Evolutionary conservation across 2,329 filamentous ascomycete species (phyloP).

Genomic region (Cyphellophora attinorum): DNA sequence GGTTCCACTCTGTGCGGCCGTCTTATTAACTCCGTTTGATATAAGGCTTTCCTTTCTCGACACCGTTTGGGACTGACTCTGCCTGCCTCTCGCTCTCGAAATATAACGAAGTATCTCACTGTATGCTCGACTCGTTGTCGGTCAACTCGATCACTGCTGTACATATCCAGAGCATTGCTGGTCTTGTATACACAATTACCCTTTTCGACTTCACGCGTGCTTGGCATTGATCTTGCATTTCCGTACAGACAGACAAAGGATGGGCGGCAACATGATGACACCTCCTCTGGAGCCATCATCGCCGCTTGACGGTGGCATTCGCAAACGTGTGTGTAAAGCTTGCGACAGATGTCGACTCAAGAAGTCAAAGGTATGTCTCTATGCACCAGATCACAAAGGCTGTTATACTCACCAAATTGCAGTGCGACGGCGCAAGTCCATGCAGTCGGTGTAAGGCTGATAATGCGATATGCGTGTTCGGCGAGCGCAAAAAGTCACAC

Average conservation of each 20-base stretch:
- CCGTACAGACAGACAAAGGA: neutral
- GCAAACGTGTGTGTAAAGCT: constrained; percentile 58
- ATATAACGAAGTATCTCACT: neutral
- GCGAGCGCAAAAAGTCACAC: constrained; percentile 56
- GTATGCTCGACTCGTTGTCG: too few relatives aligned
- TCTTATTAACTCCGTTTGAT: neutral
- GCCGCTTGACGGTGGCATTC: constrained; percentile 21
- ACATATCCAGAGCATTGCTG: too few relatives aligned
- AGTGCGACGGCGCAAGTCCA: constrained; percentile 54
- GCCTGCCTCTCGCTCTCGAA: neutral
- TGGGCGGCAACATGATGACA: constrained; percentile 12
- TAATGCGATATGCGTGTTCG: constrained; percentile 56
- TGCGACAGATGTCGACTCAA: constrained; percentile 58
- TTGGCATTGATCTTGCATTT: neutral
- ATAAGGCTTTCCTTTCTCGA: constrained; percentile 1
- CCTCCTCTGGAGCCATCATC: constrained; percentile 18
- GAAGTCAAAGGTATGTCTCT: constrained; percentile 51
- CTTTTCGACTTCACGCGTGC: neutral
- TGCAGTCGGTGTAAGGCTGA: constrained; percentile 55
- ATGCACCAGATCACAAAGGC: neutral
- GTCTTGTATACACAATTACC: neutral
- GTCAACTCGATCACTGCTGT: too few relatives aligned
- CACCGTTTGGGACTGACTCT: neutral
- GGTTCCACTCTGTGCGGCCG: neutral
- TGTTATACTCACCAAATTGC: constrained; percentile 2